Evolutionary conservation across 108 stramenopile genomes (phyloP).

Genomic region (Nannochloropsis oceanica): DNA sequence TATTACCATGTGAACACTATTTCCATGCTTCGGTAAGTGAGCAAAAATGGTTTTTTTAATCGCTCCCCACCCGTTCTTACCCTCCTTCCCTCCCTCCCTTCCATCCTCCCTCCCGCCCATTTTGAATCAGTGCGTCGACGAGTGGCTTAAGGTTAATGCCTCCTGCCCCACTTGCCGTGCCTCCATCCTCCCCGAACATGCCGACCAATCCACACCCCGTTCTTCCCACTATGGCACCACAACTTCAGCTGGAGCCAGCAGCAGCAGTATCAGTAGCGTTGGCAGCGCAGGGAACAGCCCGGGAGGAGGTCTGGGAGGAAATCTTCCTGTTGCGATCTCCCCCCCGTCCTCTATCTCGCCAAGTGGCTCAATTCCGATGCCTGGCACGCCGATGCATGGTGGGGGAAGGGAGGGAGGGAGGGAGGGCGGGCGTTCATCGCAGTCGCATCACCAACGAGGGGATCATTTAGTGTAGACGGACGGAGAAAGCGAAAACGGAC

Average conservation of each 20-base stretch:
- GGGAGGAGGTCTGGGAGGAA: background rate
- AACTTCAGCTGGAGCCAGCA: background rate
- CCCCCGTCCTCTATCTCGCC: background rate
- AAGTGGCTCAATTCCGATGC: background rate
- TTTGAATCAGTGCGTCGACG: constrained; percentile 7
- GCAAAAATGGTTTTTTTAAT: too few species aligned
- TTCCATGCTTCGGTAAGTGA: constrained; percentile 7
- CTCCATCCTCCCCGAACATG: background rate
- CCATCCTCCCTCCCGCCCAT: background rate
- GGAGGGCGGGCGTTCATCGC: background rate
- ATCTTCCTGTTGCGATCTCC: background rate
- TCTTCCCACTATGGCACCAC: background rate
- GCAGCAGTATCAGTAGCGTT: background rate
- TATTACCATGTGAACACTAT: constrained; percentile 11
- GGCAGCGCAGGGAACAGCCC: background rate
- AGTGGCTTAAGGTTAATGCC: constrained; percentile 11
- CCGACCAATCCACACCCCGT: background rate
- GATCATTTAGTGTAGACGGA: background rate
- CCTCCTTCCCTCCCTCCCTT: background rate
- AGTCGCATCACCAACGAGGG: background rate
- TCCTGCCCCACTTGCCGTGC: constrained; percentile 19
- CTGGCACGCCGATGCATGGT: background rate
- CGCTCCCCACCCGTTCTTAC: background rate
- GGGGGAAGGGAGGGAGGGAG: background rate
- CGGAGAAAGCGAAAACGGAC: too few species aligned